Evolutionary conservation across 495 filamentous ascomycete genomes (phyloP).

Genomic region (Halenospora varia): DNA sequence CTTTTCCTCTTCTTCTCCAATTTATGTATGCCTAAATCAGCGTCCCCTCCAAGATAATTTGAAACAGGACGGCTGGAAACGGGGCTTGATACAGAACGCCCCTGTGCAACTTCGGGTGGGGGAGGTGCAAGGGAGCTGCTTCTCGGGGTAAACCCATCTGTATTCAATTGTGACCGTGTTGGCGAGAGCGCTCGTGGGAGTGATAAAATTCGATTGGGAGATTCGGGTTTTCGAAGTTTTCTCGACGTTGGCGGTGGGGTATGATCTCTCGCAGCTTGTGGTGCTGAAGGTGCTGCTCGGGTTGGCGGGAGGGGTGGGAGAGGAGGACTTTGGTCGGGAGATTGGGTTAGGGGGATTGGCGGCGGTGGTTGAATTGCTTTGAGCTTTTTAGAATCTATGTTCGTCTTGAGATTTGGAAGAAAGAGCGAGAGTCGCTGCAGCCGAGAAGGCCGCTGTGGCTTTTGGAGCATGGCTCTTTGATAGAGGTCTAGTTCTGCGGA

Average conservation of each 20-base stretch:
- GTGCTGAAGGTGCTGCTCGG: background rate
- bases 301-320: background rate
- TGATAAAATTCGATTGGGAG: background rate
- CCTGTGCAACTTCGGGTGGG: background rate
- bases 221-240: constrained; percentile 5
- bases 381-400: background rate
- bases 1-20: constrained; percentile 47
- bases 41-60: constrained; percentile 10
- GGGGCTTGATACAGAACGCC: constrained; percentile 7
- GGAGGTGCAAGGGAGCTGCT: background rate
- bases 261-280: background rate
- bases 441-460: background rate
- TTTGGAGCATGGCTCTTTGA: background rate
- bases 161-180: background rate
- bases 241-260: background rate
- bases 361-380: background rate
- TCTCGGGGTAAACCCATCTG: background rate
- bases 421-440: constrained; percentile 1
- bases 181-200: background rate
- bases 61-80: constrained; percentile 5
- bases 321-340: background rate
- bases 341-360: background rate
- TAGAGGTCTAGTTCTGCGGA: background rate
- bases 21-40: constrained; percentile 4
- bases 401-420: background rate